Percentiles rank a stretch among this genome's conserved stretches.
Conservation (phyloP, 176 grass and related monocot species). For the Triticum timopheevii region DNA sequence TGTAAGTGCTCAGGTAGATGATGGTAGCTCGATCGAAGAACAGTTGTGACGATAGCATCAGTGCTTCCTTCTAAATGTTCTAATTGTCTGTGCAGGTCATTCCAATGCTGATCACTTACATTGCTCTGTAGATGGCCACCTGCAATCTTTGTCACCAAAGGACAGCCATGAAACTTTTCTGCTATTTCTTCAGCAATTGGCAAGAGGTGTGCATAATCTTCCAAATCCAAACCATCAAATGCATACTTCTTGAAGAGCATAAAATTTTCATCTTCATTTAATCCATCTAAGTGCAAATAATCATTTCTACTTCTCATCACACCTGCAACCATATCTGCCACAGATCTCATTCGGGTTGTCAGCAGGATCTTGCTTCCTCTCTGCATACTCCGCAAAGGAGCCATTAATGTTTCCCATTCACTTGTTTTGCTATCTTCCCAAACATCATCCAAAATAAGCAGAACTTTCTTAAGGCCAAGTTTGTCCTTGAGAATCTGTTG, state of each 20-base stretch:
- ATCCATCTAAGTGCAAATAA: not conserved
- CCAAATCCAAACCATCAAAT: not conserved
- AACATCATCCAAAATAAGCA: slow-evolving; percentile 52
- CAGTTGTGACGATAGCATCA: not conserved
- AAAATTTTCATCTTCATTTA: slow-evolving; percentile 19
- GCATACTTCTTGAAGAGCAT: slow-evolving; percentile 24
- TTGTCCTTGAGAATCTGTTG: slow-evolving; percentile 5
- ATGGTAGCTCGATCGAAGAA: not conserved
- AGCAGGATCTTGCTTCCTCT: slow-evolving; percentile 39
- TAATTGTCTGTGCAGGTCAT: not conserved
- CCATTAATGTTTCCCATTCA: slow-evolving; percentile 36
- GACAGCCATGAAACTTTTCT: slow-evolving; percentile 25
- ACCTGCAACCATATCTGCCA: slow-evolving; percentile 1
- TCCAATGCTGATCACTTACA: slow-evolving; percentile 4
- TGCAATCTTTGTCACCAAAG: slow-evolving; percentile 33
- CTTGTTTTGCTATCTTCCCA: slow-evolving; percentile 12
- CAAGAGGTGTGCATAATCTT: slow-evolving; percentile 8
- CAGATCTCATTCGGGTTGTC: slow-evolving; percentile 35
- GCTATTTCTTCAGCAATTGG: not conserved
- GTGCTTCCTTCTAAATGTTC: not conserved
- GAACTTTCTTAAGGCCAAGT: not conserved
- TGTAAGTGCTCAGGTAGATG: not conserved
- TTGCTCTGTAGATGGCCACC: slow-evolving; percentile 14
- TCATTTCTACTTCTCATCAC: not conserved
- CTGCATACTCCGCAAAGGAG: slow-evolving; percentile 5